phyloP scores from a whole-genome alignment of 257 asterid species.

The Solanum tarapatanum region DNA sequence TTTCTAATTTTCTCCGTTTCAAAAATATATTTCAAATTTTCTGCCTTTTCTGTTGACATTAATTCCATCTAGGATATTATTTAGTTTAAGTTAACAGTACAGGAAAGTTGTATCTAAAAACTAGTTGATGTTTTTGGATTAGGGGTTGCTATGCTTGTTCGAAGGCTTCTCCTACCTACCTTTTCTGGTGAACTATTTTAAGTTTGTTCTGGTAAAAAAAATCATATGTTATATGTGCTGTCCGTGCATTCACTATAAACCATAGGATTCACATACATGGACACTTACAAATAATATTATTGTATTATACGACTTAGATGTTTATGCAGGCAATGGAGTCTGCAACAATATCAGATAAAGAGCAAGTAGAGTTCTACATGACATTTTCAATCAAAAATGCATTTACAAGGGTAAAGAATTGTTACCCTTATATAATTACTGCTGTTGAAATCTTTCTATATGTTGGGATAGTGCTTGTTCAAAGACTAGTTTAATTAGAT shows the following conservation, averaged over 20 bases:
- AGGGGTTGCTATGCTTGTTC: slow-evolving; percentile 79
- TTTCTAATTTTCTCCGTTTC: background rate
- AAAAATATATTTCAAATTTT: background rate
- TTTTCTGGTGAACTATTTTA: background rate
- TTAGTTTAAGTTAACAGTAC: background rate
- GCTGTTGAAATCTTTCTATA: background rate
- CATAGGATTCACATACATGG: background rate
- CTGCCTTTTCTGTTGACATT: background rate
- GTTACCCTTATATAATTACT: background rate
- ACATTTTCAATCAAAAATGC: slow-evolving; percentile 76
- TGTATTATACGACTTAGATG: background rate
- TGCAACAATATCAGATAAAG: slow-evolving; percentile 46
- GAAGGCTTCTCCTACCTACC: slow-evolving; percentile 59
- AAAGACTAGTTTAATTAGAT: background rate
- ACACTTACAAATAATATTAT: background rate
- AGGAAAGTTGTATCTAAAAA: background rate
- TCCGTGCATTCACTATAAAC: background rate
- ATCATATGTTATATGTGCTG: background rate
- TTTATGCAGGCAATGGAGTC: slow-evolving; percentile 57
- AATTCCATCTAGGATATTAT: background rate
- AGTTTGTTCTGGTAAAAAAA: background rate
- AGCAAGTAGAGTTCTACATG: slow-evolving; percentile 79
- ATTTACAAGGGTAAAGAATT: slow-evolving; percentile 46
- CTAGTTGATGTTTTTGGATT: background rate
- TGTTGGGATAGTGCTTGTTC: background rate